Evolutionary conservation across 1,139 yeast species (phyloP), one percentile per base, ranked within the genome.

Genomic region (Entelexis paramagnoliae): DNA sequence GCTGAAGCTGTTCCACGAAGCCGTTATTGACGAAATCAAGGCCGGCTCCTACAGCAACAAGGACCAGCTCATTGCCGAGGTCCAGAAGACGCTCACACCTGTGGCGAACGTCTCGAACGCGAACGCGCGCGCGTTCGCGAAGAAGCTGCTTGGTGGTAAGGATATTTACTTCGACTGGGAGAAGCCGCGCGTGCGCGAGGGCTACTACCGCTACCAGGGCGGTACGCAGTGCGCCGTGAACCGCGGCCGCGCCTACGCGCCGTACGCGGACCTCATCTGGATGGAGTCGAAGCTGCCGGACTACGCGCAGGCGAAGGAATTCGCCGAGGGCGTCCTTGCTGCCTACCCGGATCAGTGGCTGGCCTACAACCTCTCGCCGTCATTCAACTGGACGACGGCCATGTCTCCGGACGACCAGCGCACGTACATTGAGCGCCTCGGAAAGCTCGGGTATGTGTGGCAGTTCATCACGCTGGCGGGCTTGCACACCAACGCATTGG

Each of bases 221-320:
- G 97, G 97, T 65, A 87, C 96, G 57, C 91, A 87, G 74, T 88
- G 96, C 76, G 96, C 97, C 52, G 85, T 89, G 56, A 89, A 87
- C 83, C 83, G 98, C 71, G 97, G 95, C 60, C 81, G 95, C 67
- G 95, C 96, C 41, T 91, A 77, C 68, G 89, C 96, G 55, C 96
- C 96, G 60, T 89, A 83, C 70, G 88, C 94, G 53, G 98, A 91
- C 71, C 77, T 91, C 74, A 83, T 89, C 63, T 91, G 98, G 98
- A 89, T 91, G 97, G 97, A 91, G 75, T 84, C 95, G 58, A 91
- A 93, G 70, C 79, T 86, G 62, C 97, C 98, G 63, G 96, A 88
- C 70, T 89, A 77, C 72, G 77, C 74, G 56, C 97, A 91, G 74
- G 97, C 97, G 60, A 79, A 83, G 72, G 96, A 88, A 71, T 91